phyloP scores from a whole-genome alignment of 192 early-diverging fungal genomes.

The Backusella mclennaniae region DNA sequence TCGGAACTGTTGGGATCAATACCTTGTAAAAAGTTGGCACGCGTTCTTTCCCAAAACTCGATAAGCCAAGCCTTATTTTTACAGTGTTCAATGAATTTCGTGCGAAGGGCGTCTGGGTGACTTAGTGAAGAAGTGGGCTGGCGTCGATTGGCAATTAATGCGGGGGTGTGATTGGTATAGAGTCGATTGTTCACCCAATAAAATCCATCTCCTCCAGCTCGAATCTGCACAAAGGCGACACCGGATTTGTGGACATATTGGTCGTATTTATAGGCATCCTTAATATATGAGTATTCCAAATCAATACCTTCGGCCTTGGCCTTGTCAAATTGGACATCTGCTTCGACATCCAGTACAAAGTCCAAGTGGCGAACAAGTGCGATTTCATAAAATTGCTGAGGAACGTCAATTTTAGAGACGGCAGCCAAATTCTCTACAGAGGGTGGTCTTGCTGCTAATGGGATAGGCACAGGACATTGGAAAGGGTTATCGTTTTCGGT shows the following conservation, averaged over 20 bases:
- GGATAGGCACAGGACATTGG: conserved; percentile 70
- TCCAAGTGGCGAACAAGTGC: conserved; percentile 77
- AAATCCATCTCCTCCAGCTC: conserved; percentile 65
- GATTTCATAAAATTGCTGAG: conserved; percentile 68
- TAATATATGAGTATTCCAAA: conserved; percentile 57
- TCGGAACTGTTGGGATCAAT: conserved; percentile 10
- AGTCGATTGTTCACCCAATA: conserved; percentile 89
- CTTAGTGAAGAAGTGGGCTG: conserved; percentile 28
- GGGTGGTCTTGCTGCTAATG: conserved; percentile 63
- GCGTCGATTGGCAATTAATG: conserved; percentile 38
- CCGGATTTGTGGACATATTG: conserved; percentile 93
- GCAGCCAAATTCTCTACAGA: conserved; percentile 39
- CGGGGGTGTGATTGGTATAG: conserved; percentile 55
- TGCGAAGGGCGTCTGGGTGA: conserved; percentile 58
- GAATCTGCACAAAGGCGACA: conserved; percentile 90
- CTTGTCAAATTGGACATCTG: conserved; percentile 71
- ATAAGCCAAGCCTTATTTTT: conserved; percentile 51
- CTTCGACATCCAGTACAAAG: conserved; percentile 94
- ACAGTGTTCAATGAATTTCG: conserved; percentile 63
- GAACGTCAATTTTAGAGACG: conserved; percentile 42
- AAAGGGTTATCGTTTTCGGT: conserved; percentile 88
- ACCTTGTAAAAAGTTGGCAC: conserved; percentile 13
- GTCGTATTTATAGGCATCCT: conserved; percentile 69
- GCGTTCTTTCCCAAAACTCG: conserved; percentile 61
- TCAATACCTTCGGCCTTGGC: conserved; percentile 40